Evolutionary conservation across 257 asterid genomes (phyloP).

Genomic region (Plantago elongata): DNA sequence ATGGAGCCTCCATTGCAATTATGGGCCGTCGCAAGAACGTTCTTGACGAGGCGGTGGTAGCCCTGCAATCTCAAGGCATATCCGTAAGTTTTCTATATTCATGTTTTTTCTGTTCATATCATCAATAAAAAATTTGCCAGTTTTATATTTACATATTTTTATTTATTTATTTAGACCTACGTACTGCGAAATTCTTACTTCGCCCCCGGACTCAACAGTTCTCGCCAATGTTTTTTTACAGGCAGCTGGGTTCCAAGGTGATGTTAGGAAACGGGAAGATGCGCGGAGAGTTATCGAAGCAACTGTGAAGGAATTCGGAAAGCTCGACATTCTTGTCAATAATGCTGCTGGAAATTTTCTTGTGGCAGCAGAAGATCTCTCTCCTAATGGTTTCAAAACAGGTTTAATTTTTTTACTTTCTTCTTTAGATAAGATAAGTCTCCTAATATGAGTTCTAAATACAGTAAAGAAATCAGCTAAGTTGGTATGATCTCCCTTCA

Average conservation of each 20-base stretch:
- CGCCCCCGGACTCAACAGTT: too few species aligned
- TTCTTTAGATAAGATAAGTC: too few species aligned
- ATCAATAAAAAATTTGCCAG: too few species aligned
- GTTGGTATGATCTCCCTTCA: too few species aligned
- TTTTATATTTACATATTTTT: too few species aligned
- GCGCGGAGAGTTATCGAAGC: conserved; percentile 66
- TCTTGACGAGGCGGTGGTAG: conserved; percentile 51
- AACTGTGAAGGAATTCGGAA: conserved; percentile 71
- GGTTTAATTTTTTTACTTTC: conserved; percentile 27
- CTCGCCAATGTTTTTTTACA: conserved; percentile 8
- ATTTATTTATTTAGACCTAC: too few species aligned
- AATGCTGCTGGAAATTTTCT: conserved; percentile 96
- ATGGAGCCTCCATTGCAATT: conserved; percentile 82
- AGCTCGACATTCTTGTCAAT: conserved; percentile 87
- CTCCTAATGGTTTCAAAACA: conserved; percentile 87
- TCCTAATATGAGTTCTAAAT: too few species aligned
- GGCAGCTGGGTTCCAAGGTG: conserved; percentile 88
- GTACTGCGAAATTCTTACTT: too few species aligned
- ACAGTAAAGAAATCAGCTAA: too few species aligned
- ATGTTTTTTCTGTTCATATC: too few species aligned
- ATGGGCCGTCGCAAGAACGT: conserved; percentile 86
- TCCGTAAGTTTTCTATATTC: conserved; percentile 31
- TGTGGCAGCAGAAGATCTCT: conserved; percentile 75
- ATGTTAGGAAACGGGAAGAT: conserved; percentile 74
- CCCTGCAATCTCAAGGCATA: conserved; percentile 60